Conservation (phyloP, 202 grass and related monocot species). For the Zoysia matrella region DNA sequence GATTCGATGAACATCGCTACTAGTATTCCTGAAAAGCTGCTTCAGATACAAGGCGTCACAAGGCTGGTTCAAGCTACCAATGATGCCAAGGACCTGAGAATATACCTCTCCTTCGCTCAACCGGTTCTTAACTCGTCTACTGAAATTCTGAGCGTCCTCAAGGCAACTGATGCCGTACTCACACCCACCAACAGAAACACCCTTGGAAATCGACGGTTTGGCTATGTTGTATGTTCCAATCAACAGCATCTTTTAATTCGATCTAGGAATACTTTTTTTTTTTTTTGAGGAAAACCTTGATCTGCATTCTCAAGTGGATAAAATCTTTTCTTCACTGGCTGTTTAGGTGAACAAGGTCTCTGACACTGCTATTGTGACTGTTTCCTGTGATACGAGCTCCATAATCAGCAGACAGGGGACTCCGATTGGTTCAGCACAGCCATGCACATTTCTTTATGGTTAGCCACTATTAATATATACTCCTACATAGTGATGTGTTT, state of each 20-base stretch:
- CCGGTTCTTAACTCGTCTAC: conserved; percentile 77
- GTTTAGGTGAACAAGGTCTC: conserved; percentile 73
- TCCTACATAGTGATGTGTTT: neutral
- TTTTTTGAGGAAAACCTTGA: too few species aligned
- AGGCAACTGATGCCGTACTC: conserved; percentile 49
- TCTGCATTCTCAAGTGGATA: neutral
- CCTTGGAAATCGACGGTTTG: conserved; percentile 73
- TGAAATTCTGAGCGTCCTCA: conserved; percentile 57
- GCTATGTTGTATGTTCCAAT: conserved; percentile 64
- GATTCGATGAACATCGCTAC: conserved; percentile 65
- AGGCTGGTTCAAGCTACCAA: conserved; percentile 84
- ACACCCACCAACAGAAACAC: conserved; percentile 71
- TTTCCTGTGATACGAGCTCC: conserved; percentile 56
- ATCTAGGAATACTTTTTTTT: too few species aligned
- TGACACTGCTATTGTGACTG: conserved; percentile 56
- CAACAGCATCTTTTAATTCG: neutral
- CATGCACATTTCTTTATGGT: conserved; percentile 92
- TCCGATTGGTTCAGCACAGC: conserved; percentile 59
- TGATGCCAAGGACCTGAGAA: conserved; percentile 45
- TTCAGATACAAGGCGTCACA: conserved; percentile 63
- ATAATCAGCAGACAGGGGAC: conserved; percentile 92
- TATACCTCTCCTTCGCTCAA: conserved; percentile 75
- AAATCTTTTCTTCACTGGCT: neutral
- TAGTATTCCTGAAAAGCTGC: conserved; percentile 55
- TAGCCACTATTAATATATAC: neutral